Percentiles rank a stretch among this genome's conserved stretches.
Conservation (phyloP, 1,284 basidiomycete species). For the Ceratobasidium sp. region DNA sequence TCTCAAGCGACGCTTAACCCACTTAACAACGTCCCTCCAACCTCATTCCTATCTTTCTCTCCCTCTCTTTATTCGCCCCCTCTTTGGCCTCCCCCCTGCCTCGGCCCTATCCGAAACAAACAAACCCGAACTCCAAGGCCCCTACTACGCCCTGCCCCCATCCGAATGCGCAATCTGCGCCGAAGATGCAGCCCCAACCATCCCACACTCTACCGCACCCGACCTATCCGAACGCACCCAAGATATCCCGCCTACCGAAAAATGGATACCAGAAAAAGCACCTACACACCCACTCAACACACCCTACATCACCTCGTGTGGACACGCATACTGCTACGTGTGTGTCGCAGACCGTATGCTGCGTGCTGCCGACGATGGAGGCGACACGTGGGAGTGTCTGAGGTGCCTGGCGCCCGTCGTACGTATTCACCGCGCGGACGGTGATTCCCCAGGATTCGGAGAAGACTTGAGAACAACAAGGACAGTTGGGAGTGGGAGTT, state of each 20-base stretch:
- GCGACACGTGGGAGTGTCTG: conserved; percentile 81
- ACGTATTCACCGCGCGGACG: conserved; percentile 65
- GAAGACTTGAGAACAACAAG: conserved; percentile 31
- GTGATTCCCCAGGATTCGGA: conserved; percentile 29
- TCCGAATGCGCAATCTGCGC: conserved; percentile 85
- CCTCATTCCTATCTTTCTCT: conserved; percentile 34
- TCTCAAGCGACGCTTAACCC: conserved; percentile 70
- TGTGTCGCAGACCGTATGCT: conserved; percentile 87
- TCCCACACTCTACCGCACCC: conserved; percentile 65
- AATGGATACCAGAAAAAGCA: conserved; percentile 51
- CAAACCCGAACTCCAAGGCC: conserved; percentile 57
- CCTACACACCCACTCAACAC: conserved; percentile 75
- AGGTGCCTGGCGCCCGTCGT: conserved; percentile 75
- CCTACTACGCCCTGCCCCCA: conserved; percentile 71
- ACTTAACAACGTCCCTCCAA: conserved; percentile 50
- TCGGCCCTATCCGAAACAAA: conserved; percentile 51
- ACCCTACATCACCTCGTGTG: conserved; percentile 81
- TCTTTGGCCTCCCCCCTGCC: conserved; percentile 48
- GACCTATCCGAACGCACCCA: conserved; percentile 19
- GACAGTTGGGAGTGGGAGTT: conserved; percentile 29
- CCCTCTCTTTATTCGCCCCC: conserved; percentile 15
- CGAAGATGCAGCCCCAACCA: conserved; percentile 74
- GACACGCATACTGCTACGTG: conserved; percentile 88
- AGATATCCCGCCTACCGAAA: conserved; percentile 19
- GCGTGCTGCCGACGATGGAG: conserved; percentile 71